These are phyloP conservation scores for Chytriomyces sp. DNA, from an alignment of 192 early-diverging fungal genomes.

Conservation along the genomic window DNA sequence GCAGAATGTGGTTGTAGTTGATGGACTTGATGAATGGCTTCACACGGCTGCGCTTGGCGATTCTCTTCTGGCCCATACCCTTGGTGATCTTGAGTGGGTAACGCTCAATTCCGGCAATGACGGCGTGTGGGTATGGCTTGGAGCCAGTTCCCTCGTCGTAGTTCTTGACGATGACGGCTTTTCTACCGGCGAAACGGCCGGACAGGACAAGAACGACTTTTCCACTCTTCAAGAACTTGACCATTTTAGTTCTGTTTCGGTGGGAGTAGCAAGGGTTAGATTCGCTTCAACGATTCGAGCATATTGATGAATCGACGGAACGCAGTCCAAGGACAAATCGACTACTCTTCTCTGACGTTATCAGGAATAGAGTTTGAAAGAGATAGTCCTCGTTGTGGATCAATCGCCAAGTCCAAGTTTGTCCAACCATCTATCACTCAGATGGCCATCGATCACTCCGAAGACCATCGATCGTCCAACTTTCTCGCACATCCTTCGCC, in stretches of 20 bases:
- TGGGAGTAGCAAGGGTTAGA: neutral
- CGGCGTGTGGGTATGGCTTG: conserved; percentile 95
- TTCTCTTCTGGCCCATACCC: conserved; percentile 92
- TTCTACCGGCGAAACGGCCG: conserved; percentile 99
- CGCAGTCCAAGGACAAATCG: no score
- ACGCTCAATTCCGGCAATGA: conserved; percentile 96
- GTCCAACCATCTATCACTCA: no score
- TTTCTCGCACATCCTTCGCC: no score
- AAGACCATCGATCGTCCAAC: no score
- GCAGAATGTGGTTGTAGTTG: conserved; percentile 99
- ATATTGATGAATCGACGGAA: no score
- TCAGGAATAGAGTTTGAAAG: no score
- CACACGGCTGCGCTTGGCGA: conserved; percentile 95
- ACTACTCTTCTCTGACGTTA: no score
- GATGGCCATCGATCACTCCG: no score
- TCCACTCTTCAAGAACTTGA: conserved; percentile 51
- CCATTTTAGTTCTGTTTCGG: conserved; percentile 25
- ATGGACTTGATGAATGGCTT: conserved; percentile 99
- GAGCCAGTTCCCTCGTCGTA: conserved; percentile 97
- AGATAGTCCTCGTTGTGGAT: no score
- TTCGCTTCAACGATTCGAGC: neutral
- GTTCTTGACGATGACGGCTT: conserved; percentile 98
- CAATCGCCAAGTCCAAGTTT: no score
- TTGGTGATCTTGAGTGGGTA: conserved; percentile 98
- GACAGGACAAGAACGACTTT: conserved; percentile 94